These are phyloP conservation scores for Botrytis aclada DNA, from an alignment of 2,329 filamentous ascomycete species.

Conservation along the genomic window DNA sequence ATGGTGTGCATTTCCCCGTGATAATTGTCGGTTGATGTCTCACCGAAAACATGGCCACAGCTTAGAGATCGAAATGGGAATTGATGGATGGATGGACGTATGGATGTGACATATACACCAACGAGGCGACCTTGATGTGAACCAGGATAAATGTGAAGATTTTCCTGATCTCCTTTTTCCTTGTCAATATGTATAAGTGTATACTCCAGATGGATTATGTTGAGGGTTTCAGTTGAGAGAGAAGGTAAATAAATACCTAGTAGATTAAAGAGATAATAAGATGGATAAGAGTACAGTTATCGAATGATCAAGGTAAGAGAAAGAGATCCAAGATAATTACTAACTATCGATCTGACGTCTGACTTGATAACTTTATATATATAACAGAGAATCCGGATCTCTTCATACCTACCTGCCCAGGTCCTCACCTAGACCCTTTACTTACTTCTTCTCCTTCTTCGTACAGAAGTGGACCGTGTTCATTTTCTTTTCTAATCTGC, in stretches of 20 bases:
- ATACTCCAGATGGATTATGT: not conserved
- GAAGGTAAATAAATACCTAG: not conserved
- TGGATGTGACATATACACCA: not conserved
- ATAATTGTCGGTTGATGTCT: conserved; percentile 11
- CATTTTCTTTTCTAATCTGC: not conserved
- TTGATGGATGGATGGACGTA: not conserved
- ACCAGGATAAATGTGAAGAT: conserved; percentile 8
- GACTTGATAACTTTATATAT: conserved; percentile 5
- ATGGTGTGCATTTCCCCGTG: not conserved
- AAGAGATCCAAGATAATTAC: not conserved
- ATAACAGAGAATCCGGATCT: not conserved
- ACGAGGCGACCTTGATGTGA: not conserved
- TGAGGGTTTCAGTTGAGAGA: not conserved
- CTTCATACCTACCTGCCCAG: not conserved
- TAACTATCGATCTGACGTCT: not conserved
- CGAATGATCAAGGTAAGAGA: not conserved
- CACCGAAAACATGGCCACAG: conserved; percentile 7
- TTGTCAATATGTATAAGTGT: not conserved
- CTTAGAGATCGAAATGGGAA: not conserved
- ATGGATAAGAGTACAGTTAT: not conserved
- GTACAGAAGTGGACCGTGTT: conserved; percentile 1
- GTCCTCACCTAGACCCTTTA: not conserved
- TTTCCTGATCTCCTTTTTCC: not conserved
- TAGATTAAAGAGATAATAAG: not conserved
- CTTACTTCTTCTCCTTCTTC: not conserved